Evolutionary conservation across 148 eudicot genomes (phyloP), one percentile per base, ranked within the genome.

Genomic region (Camellia japonica): DNA sequence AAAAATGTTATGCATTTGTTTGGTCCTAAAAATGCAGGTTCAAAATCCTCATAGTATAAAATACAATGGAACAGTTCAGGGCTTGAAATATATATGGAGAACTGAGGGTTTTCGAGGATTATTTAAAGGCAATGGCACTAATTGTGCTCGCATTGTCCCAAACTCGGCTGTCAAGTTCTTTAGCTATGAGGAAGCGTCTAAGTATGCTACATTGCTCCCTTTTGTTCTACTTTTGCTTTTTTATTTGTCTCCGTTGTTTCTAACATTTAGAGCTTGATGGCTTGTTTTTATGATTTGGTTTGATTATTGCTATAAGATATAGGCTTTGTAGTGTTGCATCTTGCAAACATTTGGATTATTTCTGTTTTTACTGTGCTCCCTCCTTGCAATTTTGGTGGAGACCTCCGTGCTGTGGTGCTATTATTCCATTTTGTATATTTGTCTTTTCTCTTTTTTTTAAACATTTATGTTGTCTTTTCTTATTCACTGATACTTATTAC

Each of bases 161-260:
- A 94, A 94, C 83, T 94, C 98, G 30, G 98, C 97, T 41, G 97
- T 94, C 82, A 94, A 94, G 87, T 92, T 92, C 85, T 94, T 92
- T 65, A 91, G 98, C 84, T 94, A 94, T 11, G 98, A 94, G 87
- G 88, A 94, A 82, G 98, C 98, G 73, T 94, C 98, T 38, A 88
- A 89, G 98, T 94, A 92, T 79, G 87, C 44, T 78, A 80, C 69
- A 42, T 5, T 80, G 19, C 64, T 65, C 49, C 60, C 20, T 59
- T 51, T 60, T 70, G 61, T 59, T 74, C 54, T 54, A 42, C 63
- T 19, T 74, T 1, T 41, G 3, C 9, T 6, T 30, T 49, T 73
- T 13, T 66, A 56, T 64, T 64, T 23, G 23, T 7, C 10, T 70
- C 1, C 8, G 13, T 9, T 52, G 18, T 47, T 43, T 6, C 54